Evolutionary conservation across 2,329 filamentous ascomycete species (phyloP).

Genomic region (Colletotrichum scovillei): DNA sequence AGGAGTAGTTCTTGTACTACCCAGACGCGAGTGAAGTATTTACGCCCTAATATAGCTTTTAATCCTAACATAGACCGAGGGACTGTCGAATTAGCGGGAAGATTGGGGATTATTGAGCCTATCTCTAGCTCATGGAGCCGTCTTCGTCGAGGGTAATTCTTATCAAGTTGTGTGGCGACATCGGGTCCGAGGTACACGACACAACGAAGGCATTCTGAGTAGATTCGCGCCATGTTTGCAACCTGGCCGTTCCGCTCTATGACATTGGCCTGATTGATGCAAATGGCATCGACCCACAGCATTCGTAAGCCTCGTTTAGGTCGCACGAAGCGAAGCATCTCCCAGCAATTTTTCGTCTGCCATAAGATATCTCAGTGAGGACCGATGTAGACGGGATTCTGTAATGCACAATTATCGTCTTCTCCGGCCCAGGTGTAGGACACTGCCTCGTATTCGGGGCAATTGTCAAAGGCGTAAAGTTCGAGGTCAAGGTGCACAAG

Average conservation of each 20-base stretch:
- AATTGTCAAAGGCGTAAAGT: neutral
- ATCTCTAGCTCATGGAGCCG: neutral
- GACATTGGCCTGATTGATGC: conserved; percentile 39
- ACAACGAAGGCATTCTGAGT: conserved; percentile 38
- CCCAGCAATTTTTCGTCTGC: conserved; percentile 43
- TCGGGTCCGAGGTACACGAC: conserved; percentile 36
- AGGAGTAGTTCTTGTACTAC: conserved; percentile 10
- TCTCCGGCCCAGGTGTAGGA: conserved; percentile 10
- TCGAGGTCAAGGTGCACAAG: neutral
- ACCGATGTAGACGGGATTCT: conserved; percentile 32
- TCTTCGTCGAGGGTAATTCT: neutral
- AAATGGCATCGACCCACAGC: conserved; percentile 43
- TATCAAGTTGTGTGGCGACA: neutral
- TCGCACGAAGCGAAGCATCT: conserved; percentile 39
- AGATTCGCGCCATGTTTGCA: conserved; percentile 40
- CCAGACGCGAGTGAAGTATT: conserved; percentile 6
- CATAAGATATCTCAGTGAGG: conserved; percentile 42
- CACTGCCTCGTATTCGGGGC: conserved; percentile 8
- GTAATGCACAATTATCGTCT: neutral
- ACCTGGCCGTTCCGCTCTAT: conserved; percentile 38
- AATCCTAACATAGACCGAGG: too few species aligned
- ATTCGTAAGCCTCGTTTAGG: conserved; percentile 4
- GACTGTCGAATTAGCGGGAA: neutral
- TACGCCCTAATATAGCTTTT: too few species aligned
- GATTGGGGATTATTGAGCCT: neutral